Evolutionary conservation across 139 green algal genomes (phyloP), one percentile per base, ranked within the genome.

Genomic region (Zygnema circumcarinatum): DNA sequence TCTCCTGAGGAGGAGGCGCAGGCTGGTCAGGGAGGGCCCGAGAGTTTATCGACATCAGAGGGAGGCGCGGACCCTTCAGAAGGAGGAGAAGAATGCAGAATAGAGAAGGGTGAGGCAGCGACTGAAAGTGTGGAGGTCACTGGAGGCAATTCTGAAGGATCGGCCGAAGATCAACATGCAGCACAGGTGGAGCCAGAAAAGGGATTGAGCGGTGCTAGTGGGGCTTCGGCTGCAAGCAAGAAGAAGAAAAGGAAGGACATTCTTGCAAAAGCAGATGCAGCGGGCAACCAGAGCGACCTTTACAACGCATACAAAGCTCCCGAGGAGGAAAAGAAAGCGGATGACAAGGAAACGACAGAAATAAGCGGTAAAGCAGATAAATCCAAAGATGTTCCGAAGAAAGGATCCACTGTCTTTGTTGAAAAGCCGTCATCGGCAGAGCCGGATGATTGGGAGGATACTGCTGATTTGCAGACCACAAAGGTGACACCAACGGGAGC

Each of bases 361-460:
- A 74, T 29, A 87, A 35, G 81, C 22, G 33, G 69, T 29, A 47
- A 88, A 67, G 52, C 2, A n/a, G 79, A 52, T n/a, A 16, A 20
- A 41, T 16, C 31, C 11, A 81, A 33, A 32, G 22, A 84, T 16
- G 78, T 74, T 2, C 52, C 38, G 41, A 35, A 41, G 41, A 87
- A 80, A 29, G 22, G 29, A 11, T 25, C 54, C 11, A 38, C 80
- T 3, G 78, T 22, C 2, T 2, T 22, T 38, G 36, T 52, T 38
- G 74, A 47, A 68, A 53, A 33, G 52, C n/a, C 74, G 38, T 29
- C 81, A 62, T 1, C 16, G 68, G 81, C 20, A 80, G 84, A 89
- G 38, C 54, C 69, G 32, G 84, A 89, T 47, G 53, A 89, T 79
- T 85, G 84, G 76, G 84, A 89, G 36, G 76, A 89, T 25, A 78